phyloP scores from a whole-genome alignment of 306 rosid species.

The Cicer pinnatifidum region DNA sequence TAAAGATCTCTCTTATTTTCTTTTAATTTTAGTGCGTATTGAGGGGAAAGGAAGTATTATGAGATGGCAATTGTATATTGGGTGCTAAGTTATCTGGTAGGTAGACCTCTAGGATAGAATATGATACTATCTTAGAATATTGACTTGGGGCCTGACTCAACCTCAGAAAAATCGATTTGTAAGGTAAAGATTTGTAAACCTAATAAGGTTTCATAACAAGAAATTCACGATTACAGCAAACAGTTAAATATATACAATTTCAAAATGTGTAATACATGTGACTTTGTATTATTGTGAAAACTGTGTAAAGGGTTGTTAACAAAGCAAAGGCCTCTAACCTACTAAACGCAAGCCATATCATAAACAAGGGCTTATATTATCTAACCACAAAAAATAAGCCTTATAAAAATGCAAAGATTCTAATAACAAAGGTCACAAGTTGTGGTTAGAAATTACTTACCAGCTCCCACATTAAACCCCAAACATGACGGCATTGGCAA shows the following conservation, averaged over 20 bases:
- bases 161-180: neutral
- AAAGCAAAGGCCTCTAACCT: slow-evolving; percentile 1
- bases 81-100: slow-evolving; percentile 6
- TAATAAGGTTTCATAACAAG: neutral
- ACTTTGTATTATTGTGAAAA: neutral
- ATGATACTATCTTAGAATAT: neutral
- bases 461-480: too few relatives aligned
- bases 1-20: slow-evolving; percentile 48
- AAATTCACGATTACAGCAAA: neutral
- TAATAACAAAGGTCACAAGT: neutral
- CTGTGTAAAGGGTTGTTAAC: neutral
- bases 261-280: neutral
- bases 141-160: neutral
- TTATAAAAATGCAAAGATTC: neutral
- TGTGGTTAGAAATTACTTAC: too few relatives aligned
- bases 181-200: neutral
- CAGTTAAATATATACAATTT: neutral
- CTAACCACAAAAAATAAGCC: neutral
- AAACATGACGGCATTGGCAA: neutral
- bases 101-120: neutral
- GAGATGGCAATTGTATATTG: slow-evolving; percentile 14
- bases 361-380: neutral
- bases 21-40: neutral
- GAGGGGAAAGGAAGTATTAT: slow-evolving; percentile 10
- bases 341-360: neutral